Percentiles rank a stretch among this genome's conserved stretches.
phyloP scores from a whole-genome alignment of 257 asterid species.

The Lantana camara region DNA sequence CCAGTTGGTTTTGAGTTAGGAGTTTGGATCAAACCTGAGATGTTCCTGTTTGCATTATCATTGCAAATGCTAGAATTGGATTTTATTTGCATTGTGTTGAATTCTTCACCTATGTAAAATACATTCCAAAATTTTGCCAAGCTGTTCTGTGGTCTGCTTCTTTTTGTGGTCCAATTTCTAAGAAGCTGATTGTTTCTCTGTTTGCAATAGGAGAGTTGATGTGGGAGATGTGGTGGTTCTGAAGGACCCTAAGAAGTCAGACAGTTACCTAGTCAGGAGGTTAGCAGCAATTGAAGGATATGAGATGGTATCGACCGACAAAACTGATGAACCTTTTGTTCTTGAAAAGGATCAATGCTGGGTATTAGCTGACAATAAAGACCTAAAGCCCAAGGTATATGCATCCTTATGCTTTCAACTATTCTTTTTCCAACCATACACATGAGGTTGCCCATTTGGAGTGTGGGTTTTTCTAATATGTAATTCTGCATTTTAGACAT shows the following conservation, averaged over 20 bases:
- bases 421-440: constrained; percentile 2
- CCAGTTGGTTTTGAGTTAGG: no score
- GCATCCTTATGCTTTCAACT: constrained; percentile 10
- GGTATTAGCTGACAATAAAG: constrained; percentile 80
- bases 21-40: no score
- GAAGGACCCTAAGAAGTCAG: constrained; percentile 61
- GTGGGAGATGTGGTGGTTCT: constrained; percentile 83
- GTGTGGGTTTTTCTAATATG: background rate
- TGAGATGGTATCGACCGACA: constrained; percentile 78
- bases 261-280: constrained; percentile 71
- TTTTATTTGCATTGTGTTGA: background rate
- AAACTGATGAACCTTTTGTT: constrained; percentile 70
- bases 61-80: no score
- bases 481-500: background rate
- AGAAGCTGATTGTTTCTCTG: constrained; percentile 21
- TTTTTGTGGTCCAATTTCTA: background rate
- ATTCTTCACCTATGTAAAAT: background rate
- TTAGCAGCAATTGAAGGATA: constrained; percentile 82
- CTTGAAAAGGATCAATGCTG: constrained; percentile 81
- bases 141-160: background rate
- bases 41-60: no score
- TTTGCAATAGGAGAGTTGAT: constrained; percentile 52
- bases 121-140: background rate
- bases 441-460: constrained; percentile 1
- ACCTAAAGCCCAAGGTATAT: constrained; percentile 66